Conservation (phyloP, 805 yeast genomes). For the Zygosaccharomyces gambellarensis region DNA sequence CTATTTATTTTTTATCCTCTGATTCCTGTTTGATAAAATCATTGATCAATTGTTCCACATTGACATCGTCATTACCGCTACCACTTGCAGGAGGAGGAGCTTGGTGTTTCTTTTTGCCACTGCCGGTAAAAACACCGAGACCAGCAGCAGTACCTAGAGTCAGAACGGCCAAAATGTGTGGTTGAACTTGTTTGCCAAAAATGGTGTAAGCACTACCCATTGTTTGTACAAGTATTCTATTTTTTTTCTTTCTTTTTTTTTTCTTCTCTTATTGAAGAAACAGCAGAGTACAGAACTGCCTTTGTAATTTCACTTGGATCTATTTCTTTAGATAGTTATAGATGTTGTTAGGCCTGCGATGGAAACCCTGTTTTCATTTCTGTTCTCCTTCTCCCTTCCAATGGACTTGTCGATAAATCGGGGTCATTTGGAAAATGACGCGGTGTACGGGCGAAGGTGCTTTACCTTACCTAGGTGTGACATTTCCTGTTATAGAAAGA, state of each 20-base stretch:
- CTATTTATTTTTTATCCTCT: conserved; percentile 2
- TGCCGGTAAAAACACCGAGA: conserved; percentile 14
- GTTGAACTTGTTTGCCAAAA: conserved; percentile 76
- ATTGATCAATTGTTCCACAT: conserved; percentile 27
- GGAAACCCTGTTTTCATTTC: background rate
- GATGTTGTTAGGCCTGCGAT: background rate
- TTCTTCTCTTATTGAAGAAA: background rate
- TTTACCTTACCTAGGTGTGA: background rate
- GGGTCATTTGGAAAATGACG: background rate
- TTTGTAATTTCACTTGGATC: background rate
- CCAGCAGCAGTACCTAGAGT: conserved; percentile 39
- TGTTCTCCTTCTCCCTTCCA: background rate
- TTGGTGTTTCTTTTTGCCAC: conserved; percentile 5
- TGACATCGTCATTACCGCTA: conserved; percentile 15
- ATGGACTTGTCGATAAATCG: conserved; percentile 1
- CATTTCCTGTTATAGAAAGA: too few relatives aligned
- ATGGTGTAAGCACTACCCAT: conserved; percentile 58
- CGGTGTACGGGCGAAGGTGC: background rate
- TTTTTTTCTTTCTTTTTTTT: background rate
- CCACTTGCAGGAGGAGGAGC: background rate
- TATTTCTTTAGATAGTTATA: background rate
- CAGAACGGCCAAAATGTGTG: conserved; percentile 80
- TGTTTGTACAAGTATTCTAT: background rate
- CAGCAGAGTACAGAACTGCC: background rate
- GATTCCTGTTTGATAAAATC: conserved; percentile 24